Percentiles rank a stretch among this genome's conserved stretches.
phyloP scores from a whole-genome alignment of 2,329 filamentous ascomycete genomes.

The Nigrospora sphaerica region DNA sequence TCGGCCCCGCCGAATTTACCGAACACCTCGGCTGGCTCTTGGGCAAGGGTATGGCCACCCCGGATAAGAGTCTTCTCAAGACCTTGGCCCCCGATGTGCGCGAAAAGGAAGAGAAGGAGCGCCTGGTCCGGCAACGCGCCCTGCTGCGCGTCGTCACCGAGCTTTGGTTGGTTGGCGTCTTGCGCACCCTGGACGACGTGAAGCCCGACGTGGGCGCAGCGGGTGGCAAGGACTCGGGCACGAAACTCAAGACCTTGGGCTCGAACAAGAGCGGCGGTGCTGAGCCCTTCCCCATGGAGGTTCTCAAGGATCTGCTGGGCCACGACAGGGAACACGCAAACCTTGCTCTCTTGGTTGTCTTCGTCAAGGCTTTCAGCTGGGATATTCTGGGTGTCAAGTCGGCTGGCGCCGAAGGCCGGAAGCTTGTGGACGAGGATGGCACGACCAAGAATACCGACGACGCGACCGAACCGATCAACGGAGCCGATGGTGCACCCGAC shows the following conservation, averaged over 20 bases:
- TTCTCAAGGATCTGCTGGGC: constrained; percentile 92
- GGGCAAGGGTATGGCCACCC: constrained; percentile 83
- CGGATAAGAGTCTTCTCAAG: constrained; percentile 80
- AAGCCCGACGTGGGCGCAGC: constrained; percentile 57
- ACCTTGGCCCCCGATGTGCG: constrained; percentile 70
- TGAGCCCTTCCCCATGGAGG: constrained; percentile 92
- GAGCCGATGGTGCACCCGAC: constrained; percentile 33
- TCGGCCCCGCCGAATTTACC: constrained; percentile 85
- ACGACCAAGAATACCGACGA: constrained; percentile 45
- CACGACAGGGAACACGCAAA: constrained; percentile 91
- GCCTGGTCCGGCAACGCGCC: constrained; percentile 75
- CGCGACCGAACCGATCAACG: constrained; percentile 41
- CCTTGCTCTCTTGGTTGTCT: constrained; percentile 83
- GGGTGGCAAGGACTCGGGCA: constrained; percentile 56
- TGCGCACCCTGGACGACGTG: constrained; percentile 71
- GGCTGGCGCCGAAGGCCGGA: constrained; percentile 68
- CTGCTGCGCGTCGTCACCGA: constrained; percentile 89
- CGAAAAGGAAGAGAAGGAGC: constrained; percentile 94
- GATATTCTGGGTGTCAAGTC: constrained; percentile 80
- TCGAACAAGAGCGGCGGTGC: constrained; percentile 58
- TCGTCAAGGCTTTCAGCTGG: constrained; percentile 95
- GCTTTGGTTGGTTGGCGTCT: constrained; percentile 85
- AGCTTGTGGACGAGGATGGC: constrained; percentile 76
- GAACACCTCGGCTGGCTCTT: constrained; percentile 88
- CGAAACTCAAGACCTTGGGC: constrained; percentile 46